A percentile compares a stretch with the other conserved stretches of the same genome.
Evolutionary conservation across 495 filamentous ascomycete genomes (phyloP).

Genomic region (Cladorrhinum samala): DNA sequence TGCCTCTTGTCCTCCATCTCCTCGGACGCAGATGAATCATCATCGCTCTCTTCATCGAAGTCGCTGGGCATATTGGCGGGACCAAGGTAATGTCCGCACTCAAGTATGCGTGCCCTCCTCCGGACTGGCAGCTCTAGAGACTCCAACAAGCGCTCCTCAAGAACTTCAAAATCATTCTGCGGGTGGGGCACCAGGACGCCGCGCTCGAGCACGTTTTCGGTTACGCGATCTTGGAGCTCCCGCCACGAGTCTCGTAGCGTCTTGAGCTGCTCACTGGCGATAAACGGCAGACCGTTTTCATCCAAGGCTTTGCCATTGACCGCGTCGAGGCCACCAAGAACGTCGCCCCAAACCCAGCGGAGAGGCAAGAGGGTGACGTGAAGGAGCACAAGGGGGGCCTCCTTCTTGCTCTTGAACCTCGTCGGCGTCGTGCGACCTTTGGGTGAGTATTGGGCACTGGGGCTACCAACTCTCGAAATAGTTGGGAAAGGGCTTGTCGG

Average conservation of each 20-base stretch:
- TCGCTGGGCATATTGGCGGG: conserved; percentile 36
- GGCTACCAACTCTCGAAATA: conserved; percentile 41
- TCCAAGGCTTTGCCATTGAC: conserved; percentile 15
- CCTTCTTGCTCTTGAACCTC: conserved; percentile 42
- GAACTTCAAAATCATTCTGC: conserved; percentile 79
- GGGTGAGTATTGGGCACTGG: conserved; percentile 44
- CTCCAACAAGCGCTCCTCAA: conserved; percentile 89
- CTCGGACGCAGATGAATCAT: conserved; percentile 31
- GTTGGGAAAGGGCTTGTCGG: conserved; percentile 29
- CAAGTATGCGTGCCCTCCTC: conserved; percentile 58
- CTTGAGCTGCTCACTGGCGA: conserved; percentile 49
- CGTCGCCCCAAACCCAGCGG: conserved; percentile 60
- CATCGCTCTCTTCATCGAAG: conserved; percentile 42
- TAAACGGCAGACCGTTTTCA: conserved; percentile 10
- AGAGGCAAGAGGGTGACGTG: conserved; percentile 79
- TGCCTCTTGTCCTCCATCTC: conserved; percentile 40
- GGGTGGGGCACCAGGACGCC: conserved; percentile 87
- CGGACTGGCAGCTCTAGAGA: conserved; percentile 66
- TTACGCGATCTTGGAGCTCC: conserved; percentile 65
- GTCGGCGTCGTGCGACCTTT: conserved; percentile 56
- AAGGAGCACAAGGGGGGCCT: conserved; percentile 71
- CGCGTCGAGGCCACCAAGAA: conserved; percentile 38
- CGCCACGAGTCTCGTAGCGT: conserved; percentile 65
- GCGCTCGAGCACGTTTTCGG: conserved; percentile 72
- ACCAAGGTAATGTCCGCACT: conserved; percentile 71